A percentile compares a stretch with the other conserved stretches of the same genome.
Conservation (phyloP, 495 filamentous ascomycete genomes). For the Penicillium waksmanii region DNA sequence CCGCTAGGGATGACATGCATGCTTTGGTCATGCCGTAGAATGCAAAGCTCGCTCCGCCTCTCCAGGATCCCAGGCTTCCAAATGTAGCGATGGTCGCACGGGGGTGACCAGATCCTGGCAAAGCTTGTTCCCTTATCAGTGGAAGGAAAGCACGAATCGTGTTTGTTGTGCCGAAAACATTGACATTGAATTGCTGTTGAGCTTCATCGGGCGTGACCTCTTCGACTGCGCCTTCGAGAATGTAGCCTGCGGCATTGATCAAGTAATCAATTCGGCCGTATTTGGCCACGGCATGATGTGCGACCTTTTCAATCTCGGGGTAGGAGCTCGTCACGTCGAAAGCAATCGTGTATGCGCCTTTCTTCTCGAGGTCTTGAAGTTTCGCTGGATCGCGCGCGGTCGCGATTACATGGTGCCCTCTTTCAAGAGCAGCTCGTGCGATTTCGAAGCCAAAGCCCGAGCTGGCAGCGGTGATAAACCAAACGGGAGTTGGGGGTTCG, state of each 20-base stretch:
- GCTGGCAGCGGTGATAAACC: conserved; percentile 52
- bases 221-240: conserved; percentile 47
- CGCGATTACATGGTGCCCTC: conserved; percentile 49
- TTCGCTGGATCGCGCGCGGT: conserved; percentile 33
- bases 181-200: conserved; percentile 27
- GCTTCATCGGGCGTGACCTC: conserved; percentile 32
- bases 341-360: conserved; percentile 40
- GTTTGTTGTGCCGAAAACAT: conserved; percentile 49
- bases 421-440: conserved; percentile 34
- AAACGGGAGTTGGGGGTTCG: conserved; percentile 23
- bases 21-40: conserved; percentile 30
- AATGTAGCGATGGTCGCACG: conserved; percentile 42
- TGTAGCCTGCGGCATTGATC: conserved; percentile 54
- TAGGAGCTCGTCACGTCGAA: conserved; percentile 38
- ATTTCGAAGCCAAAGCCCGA: conserved; percentile 46
- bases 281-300: conserved; percentile 34
- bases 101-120: conserved; percentile 30
- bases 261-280: conserved; percentile 52
- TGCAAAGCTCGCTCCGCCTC: conserved; percentile 22
- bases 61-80: conserved; percentile 18
- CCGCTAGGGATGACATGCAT: conserved; percentile 36
- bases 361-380: conserved; percentile 35
- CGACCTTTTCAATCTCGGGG: conserved; percentile 25
- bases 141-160: conserved; percentile 49
- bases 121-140: conserved; percentile 37